Base-by-base conservation (phyloP, 352 stramenopile genomes). In the Thraustochytrium striatum region DNA sequence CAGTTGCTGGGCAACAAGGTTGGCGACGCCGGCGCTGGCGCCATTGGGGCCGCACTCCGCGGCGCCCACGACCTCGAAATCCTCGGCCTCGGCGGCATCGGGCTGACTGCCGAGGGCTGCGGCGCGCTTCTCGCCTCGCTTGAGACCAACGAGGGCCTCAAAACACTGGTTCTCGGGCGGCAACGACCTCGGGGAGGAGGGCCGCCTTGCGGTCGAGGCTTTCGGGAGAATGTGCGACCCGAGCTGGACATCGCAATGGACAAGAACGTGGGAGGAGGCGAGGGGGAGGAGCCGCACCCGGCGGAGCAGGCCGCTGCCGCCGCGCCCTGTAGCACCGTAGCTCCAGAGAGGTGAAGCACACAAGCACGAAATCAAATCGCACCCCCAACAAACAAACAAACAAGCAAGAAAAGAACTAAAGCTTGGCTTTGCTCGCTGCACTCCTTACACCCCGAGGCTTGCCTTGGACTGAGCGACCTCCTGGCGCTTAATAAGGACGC, bases 401-500 rank as follows among this genome's bases (percentile, higher is more conserved):
- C 53, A 61, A 61, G 11, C 5, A 61, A 11, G 16, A 55, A 21
- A 55, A 16, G 25, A 25, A 16, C 16, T 25, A 55, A 16, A 25
- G 47, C 47, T 21, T 55, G 16, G 47, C 25, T 55, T 16, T 16
- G 25, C 16, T 55, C 47, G 16, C 25, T 55, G 16, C 25, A 16
- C 16, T 25, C 25, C 16, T 16, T 55, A 21, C 25, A 55, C 16
- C 47, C 16, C 25, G 25, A 55, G 16, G 47, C 25, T 55, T n/a
- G n/a, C n/a, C 50, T 75, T 75, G 39, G 25, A 30, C 1, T 50
- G 65, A n/a, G 58, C 41, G 36, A 75, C 68, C 35, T 75, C 65
- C 7, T 75, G 32, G 65, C 65, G 65, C 65, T 75, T 75, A 25
- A 75, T 75, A 25, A 32, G 19, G 65, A 30, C 43, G 58, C 65